Conservation (phyloP, 2,329 filamentous ascomycete species). For the Tothia fuscella region DNA sequence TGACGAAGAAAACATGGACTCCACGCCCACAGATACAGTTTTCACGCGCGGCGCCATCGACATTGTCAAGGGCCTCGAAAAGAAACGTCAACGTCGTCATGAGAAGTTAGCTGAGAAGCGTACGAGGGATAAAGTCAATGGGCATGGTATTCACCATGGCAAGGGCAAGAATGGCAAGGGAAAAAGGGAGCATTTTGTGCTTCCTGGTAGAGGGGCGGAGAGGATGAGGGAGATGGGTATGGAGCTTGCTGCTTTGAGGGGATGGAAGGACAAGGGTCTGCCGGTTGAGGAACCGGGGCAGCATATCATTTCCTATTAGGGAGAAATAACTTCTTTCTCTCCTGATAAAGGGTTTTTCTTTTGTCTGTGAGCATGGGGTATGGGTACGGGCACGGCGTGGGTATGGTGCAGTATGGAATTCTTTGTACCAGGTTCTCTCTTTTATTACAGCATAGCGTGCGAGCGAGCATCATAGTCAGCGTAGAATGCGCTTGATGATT, state of each 20-base stretch:
- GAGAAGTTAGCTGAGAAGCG: slow-evolving; percentile 88
- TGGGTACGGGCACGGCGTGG: no score
- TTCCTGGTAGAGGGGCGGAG: slow-evolving; percentile 79
- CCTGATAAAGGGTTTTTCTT: no score
- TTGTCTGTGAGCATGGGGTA: no score
- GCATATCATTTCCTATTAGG: slow-evolving; percentile 9
- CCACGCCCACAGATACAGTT: slow-evolving; percentile 17
- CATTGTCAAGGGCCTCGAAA: slow-evolving; percentile 91
- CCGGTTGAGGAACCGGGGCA: neutral
- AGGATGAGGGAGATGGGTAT: slow-evolving; percentile 88
- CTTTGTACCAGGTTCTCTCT: no score
- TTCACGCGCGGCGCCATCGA: slow-evolving; percentile 90
- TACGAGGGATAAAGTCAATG: slow-evolving; percentile 60
- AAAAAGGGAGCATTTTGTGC: slow-evolving; percentile 46
- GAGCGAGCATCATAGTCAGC: no score
- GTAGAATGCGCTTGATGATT: no score
- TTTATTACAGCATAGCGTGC: no score
- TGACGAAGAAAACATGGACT: slow-evolving; percentile 14
- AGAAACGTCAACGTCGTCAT: slow-evolving; percentile 82
- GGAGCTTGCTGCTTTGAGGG: slow-evolving; percentile 57
- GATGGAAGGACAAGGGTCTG: neutral
- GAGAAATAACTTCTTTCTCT: no score
- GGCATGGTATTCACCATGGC: no score
- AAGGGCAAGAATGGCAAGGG: slow-evolving; percentile 1
- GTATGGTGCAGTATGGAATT: no score